phyloP scores from a whole-genome alignment of 331 rosid genomes.

The Dryas integrifolia region DNA sequence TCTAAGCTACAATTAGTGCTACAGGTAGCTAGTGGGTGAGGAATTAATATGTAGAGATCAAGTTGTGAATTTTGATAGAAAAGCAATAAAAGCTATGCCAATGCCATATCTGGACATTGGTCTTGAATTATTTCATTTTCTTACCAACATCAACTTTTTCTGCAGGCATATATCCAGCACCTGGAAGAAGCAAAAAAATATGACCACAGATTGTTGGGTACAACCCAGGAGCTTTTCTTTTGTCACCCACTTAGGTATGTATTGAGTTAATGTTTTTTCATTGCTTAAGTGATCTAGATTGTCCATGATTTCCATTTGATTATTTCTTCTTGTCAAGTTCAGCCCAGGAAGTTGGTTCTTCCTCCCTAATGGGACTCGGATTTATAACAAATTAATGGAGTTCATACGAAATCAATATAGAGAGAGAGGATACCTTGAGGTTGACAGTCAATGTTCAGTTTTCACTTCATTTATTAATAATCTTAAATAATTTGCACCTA shows the following conservation, averaged over 20 bases:
- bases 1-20: background rate
- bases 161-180: conserved; percentile 57
- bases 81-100: background rate
- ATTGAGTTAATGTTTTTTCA: background rate
- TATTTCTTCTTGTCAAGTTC: conserved; percentile 27
- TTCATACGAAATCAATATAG: conserved; percentile 75
- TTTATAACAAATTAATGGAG: conserved; percentile 75
- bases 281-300: background rate
- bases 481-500: conserved; percentile 17
- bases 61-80: background rate
- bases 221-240: conserved; percentile 86
- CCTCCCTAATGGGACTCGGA: conserved; percentile 81
- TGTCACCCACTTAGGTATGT: conserved; percentile 86
- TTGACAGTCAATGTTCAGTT: conserved; percentile 29
- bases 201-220: conserved; percentile 88
- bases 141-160: conserved; percentile 9
- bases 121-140: conserved; percentile 12
- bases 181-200: conserved; percentile 96
- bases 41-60: background rate
- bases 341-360: conserved; percentile 99
- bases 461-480: conserved; percentile 9
- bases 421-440: conserved; percentile 95
- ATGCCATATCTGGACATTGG: background rate
- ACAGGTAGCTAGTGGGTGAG: background rate
- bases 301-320: conserved; percentile 19